These are phyloP conservation scores for Wickerhamiella brachini DNA, from an alignment of 805 yeast species.

Conservation along the genomic window DNA sequence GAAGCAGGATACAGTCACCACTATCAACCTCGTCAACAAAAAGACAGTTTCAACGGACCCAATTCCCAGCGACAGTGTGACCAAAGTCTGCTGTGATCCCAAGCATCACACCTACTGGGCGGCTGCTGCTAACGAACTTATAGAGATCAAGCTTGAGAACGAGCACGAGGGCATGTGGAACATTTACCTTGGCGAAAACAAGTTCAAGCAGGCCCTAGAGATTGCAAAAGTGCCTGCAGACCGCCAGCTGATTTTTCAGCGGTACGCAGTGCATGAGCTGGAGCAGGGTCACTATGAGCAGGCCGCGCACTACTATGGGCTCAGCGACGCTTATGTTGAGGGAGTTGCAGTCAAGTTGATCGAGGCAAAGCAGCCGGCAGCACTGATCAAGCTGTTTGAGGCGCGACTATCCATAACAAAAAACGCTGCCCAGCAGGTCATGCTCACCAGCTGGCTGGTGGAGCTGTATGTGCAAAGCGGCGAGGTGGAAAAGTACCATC, in stretches of 20 bases:
- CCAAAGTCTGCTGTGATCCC: slow-evolving; percentile 38
- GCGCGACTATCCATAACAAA: slow-evolving; percentile 14
- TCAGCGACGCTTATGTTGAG: slow-evolving; percentile 55
- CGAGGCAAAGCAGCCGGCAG: slow-evolving; percentile 29
- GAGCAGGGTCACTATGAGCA: slow-evolving; percentile 18
- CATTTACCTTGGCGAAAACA: slow-evolving; percentile 34
- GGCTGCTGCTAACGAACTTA: slow-evolving; percentile 43
- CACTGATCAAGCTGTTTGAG: slow-evolving; percentile 23
- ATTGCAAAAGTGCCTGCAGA: slow-evolving; percentile 24
- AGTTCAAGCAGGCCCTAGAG: slow-evolving; percentile 53
- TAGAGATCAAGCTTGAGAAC: slow-evolving; percentile 50
- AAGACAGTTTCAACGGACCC: slow-evolving; percentile 32
- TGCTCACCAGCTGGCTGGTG: slow-evolving; percentile 53
- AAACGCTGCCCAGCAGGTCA: slow-evolving; percentile 32
- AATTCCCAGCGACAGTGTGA: slow-evolving; percentile 24
- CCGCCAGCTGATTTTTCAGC: slow-evolving; percentile 35
- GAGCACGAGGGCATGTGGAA: slow-evolving; percentile 72
- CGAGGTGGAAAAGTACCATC: slow-evolving; percentile 25
- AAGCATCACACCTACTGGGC: slow-evolving; percentile 59
- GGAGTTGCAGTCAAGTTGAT: slow-evolving; percentile 46
- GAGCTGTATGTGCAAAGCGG: slow-evolving; percentile 32
- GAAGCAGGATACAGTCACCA: background rate
- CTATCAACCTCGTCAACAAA: slow-evolving; percentile 19
- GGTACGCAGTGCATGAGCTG: slow-evolving; percentile 41
- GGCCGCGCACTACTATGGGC: slow-evolving; percentile 46